phyloP scores from a whole-genome alignment of 441 rosid species.

The Gossypium trilobum region DNA sequence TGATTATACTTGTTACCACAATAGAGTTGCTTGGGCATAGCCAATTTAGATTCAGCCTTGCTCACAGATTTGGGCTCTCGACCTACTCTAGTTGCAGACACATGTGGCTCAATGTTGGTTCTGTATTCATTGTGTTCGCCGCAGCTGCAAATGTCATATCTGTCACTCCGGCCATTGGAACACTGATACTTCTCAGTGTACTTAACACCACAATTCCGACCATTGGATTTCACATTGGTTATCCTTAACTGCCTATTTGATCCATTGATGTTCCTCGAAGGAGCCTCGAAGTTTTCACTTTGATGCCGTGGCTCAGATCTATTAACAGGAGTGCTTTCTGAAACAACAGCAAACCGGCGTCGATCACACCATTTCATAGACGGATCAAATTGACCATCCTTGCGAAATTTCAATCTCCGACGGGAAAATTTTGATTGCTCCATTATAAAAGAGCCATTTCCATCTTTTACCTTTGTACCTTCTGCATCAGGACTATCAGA shows the following conservation, averaged over 20 bases:
- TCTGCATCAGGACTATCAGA: slow-evolving; percentile 47
- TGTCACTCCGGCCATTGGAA: slow-evolving; percentile 42
- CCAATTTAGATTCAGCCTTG: slow-evolving; percentile 44
- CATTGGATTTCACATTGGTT: slow-evolving; percentile 37
- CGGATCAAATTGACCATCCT: slow-evolving; percentile 47
- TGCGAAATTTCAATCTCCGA: slow-evolving; percentile 43
- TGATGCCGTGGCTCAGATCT: slow-evolving; percentile 47
- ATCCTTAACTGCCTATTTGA: slow-evolving; percentile 41
- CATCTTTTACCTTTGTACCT: slow-evolving; percentile 40
- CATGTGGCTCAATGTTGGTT: slow-evolving; percentile 46
- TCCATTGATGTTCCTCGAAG: slow-evolving; percentile 49
- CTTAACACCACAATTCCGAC: slow-evolving; percentile 46
- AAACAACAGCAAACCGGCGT: slow-evolving; percentile 33
- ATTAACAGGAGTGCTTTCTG: slow-evolving; percentile 44
- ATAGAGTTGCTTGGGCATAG: slow-evolving; percentile 49
- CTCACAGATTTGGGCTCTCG: slow-evolving; percentile 41
- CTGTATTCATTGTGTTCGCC: slow-evolving; percentile 48
- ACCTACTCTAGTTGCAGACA: slow-evolving; percentile 39
- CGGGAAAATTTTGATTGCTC: slow-evolving; percentile 47
- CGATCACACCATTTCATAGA: slow-evolving; percentile 57
- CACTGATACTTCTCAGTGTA: slow-evolving; percentile 49
- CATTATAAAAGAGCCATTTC: slow-evolving; percentile 33
- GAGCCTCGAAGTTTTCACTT: slow-evolving; percentile 45
- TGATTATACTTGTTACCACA: slow-evolving; percentile 52
- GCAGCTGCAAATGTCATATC: slow-evolving; percentile 61